Evolutionary conservation across 768 basidiomycete genomes (phyloP).

Genomic region (Russula dissimulans): DNA sequence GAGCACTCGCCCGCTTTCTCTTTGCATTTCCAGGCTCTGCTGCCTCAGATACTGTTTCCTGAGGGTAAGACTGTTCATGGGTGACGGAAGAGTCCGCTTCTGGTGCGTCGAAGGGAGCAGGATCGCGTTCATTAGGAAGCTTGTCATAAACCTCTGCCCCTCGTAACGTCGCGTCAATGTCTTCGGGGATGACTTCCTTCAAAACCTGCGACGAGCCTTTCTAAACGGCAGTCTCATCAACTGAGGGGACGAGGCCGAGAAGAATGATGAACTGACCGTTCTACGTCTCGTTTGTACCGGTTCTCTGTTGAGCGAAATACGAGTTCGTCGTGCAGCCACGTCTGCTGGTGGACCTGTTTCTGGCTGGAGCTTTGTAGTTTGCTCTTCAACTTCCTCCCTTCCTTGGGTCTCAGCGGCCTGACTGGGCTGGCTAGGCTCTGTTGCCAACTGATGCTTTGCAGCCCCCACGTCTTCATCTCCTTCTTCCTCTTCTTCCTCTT

Average conservation of each 20-base stretch:
- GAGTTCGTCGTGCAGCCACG: background rate
- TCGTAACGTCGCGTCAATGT: background rate
- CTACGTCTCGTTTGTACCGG: background rate
- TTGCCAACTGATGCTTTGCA: background rate
- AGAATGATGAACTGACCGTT: background rate
- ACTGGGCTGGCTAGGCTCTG: background rate
- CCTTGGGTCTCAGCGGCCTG: background rate
- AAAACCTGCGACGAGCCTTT: background rate
- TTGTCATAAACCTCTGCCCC: background rate
- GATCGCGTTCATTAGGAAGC: background rate
- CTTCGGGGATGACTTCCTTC: background rate
- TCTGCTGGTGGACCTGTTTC: background rate
- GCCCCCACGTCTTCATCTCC: background rate
- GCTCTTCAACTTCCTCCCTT: background rate
- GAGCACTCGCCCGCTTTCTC: background rate
- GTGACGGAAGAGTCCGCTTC: background rate
- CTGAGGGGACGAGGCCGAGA: background rate
- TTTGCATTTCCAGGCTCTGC: background rate
- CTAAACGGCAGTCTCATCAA: background rate
- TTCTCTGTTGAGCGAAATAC: background rate
- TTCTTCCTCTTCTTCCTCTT: conserved; percentile 16
- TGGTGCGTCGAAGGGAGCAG: background rate
- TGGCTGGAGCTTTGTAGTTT: background rate
- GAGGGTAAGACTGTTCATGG: background rate
- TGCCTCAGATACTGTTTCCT: background rate